Conservation (phyloP, 2,329 filamentous ascomycete species). For the Rutstroemia sp. region DNA sequence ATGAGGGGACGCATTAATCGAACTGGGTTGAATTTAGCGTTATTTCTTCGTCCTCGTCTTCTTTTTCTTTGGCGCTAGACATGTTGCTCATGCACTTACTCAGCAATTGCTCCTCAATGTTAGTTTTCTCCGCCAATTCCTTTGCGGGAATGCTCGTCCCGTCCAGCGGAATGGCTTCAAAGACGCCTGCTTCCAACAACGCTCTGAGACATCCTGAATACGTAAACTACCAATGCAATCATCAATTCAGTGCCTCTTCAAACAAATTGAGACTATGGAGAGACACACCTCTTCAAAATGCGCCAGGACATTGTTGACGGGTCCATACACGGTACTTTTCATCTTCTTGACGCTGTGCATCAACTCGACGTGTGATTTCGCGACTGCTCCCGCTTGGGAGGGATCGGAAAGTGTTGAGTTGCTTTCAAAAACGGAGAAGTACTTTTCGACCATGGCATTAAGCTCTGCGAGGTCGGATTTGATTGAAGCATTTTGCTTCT, state of each 20-base stretch:
- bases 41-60: too few relatives aligned
- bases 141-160: slow-evolving; percentile 12
- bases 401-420: not conserved
- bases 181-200: slow-evolving; percentile 21
- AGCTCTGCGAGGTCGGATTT: not conserved
- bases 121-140: slow-evolving; percentile 19
- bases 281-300: not conserved
- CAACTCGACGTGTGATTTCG: not conserved
- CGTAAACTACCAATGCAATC: not conserved
- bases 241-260: not conserved
- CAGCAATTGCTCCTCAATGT: slow-evolving; percentile 18
- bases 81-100: not conserved
- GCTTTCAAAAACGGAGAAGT: not conserved
- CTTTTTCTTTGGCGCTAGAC: not conserved
- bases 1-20: not conserved
- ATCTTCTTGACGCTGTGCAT: not conserved
- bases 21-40: slow-evolving; percentile 11
- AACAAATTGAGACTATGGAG: not conserved
- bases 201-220: slow-evolving; percentile 12
- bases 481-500: not conserved
- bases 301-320: not conserved
- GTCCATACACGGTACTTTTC: slow-evolving; percentile 1
- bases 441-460: not conserved
- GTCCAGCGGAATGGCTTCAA: slow-evolving; percentile 19
- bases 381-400: not conserved